phyloP scores from a whole-genome alignment of 2,329 filamentous ascomycete species.

The Cyphellophora attinorum region DNA sequence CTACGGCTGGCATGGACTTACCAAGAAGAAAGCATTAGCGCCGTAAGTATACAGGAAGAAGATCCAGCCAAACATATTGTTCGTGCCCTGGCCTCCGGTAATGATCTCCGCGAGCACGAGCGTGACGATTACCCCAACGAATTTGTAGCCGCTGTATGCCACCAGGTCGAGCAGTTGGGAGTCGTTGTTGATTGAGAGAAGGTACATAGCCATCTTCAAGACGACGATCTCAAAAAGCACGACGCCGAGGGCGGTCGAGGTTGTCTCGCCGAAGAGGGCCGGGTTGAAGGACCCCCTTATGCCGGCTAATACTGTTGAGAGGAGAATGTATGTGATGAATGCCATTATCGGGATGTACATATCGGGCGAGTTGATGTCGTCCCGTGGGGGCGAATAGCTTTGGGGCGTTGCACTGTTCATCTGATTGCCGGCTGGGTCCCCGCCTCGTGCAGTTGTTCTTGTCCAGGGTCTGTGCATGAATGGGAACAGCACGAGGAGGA shows the following conservation, averaged over 20 bases:
- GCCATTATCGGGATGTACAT: slow-evolving; percentile 99
- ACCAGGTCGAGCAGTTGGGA: slow-evolving; percentile 66
- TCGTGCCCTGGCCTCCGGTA: slow-evolving; percentile 70
- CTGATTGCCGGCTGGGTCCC: slow-evolving; percentile 46
- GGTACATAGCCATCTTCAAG: slow-evolving; percentile 75
- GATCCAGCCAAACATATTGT: slow-evolving; percentile 79
- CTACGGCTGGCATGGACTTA: slow-evolving; percentile 45
- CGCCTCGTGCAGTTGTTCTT: slow-evolving; percentile 61
- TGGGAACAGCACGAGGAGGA: slow-evolving; percentile 87
- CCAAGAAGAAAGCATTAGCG: slow-evolving; percentile 91
- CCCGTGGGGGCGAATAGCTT: slow-evolving; percentile 75
- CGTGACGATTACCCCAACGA: slow-evolving; percentile 90
- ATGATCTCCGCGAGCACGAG: slow-evolving; percentile 69
- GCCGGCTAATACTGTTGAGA: slow-evolving; percentile 83
- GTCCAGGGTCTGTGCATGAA: slow-evolving; percentile 98
- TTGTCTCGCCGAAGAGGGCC: slow-evolving; percentile 82
- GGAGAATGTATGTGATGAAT: slow-evolving; percentile 89
- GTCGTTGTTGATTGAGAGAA: slow-evolving; percentile 3
- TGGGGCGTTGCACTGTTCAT: slow-evolving; percentile 46
- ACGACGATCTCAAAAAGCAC: slow-evolving; percentile 82
- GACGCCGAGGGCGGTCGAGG: slow-evolving; percentile 71
- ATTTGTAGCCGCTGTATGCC: slow-evolving; percentile 97
- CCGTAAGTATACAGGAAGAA: slow-evolving; percentile 87
- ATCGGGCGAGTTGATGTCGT: slow-evolving; percentile 95
- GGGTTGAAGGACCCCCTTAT: slow-evolving; percentile 87